phyloP scores from a whole-genome alignment of 495 filamentous ascomycete genomes.

The Aspergillus egyptiacus region DNA sequence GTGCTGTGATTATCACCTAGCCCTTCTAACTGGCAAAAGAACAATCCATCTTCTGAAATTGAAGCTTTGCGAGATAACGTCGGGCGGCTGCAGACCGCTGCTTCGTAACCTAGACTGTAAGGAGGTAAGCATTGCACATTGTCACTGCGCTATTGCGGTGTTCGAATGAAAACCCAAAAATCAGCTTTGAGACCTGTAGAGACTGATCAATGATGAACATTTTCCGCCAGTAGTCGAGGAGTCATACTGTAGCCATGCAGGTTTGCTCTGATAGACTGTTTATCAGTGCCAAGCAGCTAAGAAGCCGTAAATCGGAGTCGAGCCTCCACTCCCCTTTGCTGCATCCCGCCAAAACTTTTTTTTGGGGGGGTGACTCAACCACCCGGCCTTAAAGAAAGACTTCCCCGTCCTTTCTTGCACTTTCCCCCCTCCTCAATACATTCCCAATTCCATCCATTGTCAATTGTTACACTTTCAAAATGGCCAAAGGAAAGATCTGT shows the following conservation, averaged over 20 bases:
- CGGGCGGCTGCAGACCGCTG: neutral
- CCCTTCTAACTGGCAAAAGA: too few species aligned
- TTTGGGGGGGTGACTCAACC: conserved; percentile 31
- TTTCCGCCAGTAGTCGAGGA: too few species aligned
- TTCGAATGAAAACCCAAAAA: neutral
- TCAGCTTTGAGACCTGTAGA: too few species aligned
- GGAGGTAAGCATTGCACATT: too few species aligned
- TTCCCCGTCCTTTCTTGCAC: conserved; percentile 15
- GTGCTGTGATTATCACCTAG: too few species aligned
- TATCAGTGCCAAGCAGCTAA: conserved; percentile 7
- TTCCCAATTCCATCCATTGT: conserved; percentile 1
- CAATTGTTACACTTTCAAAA: conserved; percentile 14
- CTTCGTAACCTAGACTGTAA: too few species aligned
- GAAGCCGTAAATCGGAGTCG: neutral
- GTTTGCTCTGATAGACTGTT: too few species aligned
- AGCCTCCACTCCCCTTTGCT: neutral
- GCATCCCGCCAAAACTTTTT: conserved; percentile 18
- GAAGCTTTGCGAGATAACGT: too few species aligned
- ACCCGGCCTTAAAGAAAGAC: neutral
- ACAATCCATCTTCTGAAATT: too few species aligned
- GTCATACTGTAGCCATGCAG: too few species aligned
- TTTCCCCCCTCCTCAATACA: conserved; percentile 8
- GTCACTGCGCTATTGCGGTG: too few species aligned
- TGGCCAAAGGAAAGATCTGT: conserved; percentile 27
- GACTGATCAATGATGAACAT: neutral